Base-by-base conservation (phyloP, 805 yeast species). In the Saccharomycopsis oosterbeekiorum region DNA sequence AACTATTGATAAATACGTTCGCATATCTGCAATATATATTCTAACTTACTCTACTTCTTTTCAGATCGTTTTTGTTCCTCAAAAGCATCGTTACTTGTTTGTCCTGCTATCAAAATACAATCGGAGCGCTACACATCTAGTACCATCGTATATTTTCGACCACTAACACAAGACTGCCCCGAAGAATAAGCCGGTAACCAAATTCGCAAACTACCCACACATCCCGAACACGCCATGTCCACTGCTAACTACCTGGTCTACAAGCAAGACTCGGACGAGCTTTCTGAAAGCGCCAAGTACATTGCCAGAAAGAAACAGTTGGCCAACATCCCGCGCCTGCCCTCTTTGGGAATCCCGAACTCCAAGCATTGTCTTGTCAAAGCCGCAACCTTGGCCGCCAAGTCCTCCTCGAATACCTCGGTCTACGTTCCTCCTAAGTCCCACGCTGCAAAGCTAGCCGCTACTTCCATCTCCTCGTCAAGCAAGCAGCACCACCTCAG, bases 401-500 rank as follows among this genome's bases (percentile, higher is more conserved):
- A 47, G 21, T 73, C 78, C 11, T 9, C 36, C 9, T 47, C 53
- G 4, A 47, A 47, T 10, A 47, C 53, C 73, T 84, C 5, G 92
- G 93, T n/a, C 87, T 86, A 37, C 78, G 81, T 64, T 78, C 84
- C 62, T 78, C 81, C 51, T 67, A 70, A 10, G 61, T 64, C 24
- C 89, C 91, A 36, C 80, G 93, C 96, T 57, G 94, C 94, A 0
- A 74, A 86, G 59, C 75, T 86, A 64, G 96, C 94, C 1, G 81
- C 88, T 6, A 80, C 84, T 12, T 74, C 87, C 1, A 88, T 84
- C 70, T 76, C 84, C 55, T 47, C 53, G 19, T 15, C 34, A 21
- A 47, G 78, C 84, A 1, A 81, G 86, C 43, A 81, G 89, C 14
- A 58, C 66, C 43, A 81, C 89, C 14, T 56, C 66, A 59, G 21